Percentiles rank a stretch among this genome's conserved stretches.
These are phyloP conservation scores for Paramecium primaurelia DNA, from an alignment of 73 alveolate genomes.

Conservation along the genomic window DNA sequence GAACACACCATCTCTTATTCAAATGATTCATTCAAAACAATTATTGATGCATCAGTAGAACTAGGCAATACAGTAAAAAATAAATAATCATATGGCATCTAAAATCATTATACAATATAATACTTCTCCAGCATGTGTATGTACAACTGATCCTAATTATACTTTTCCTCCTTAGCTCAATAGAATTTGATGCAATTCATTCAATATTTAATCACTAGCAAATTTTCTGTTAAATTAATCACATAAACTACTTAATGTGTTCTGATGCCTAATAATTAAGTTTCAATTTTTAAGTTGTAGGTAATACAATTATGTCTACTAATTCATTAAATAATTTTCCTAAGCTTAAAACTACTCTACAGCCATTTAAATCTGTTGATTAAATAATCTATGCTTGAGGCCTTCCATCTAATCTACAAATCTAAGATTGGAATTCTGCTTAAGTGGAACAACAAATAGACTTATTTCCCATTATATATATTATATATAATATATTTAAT, in stretches of 20 bases:
- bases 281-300: neutral
- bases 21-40: neutral
- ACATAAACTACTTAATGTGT: neutral
- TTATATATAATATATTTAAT: neutral
- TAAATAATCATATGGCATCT: conserved; percentile 18
- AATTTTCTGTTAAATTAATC: neutral
- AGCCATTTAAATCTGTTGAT: neutral
- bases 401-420: neutral
- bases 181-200: neutral
- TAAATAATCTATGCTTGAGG: neutral
- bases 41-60: neutral
- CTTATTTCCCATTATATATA: conserved; percentile 23
- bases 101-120: neutral
- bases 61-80: conserved; percentile 21
- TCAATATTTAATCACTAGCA: neutral
- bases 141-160: neutral
- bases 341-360: neutral
- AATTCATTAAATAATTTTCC: neutral
- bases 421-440: neutral
- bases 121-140: conserved; percentile 52
- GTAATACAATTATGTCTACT: neutral
- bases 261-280: neutral
- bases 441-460: neutral
- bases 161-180: conserved; percentile 36
- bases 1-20: neutral